Conservation (phyloP, 345 rosid genomes). For the Camelina hispida region DNA sequence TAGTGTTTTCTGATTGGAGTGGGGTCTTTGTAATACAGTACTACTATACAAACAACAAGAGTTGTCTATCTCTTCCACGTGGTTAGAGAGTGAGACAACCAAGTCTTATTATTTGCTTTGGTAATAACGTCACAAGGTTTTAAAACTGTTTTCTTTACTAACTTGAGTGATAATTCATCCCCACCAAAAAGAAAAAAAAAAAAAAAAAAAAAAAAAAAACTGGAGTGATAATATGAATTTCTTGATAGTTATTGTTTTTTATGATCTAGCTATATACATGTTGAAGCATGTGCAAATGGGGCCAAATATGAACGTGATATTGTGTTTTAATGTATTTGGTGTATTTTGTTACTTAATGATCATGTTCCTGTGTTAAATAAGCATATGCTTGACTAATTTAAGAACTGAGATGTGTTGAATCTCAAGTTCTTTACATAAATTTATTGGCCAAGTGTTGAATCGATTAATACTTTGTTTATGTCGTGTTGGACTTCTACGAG, state of each 20-base stretch:
- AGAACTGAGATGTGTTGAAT: neutral
- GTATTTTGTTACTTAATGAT: neutral
- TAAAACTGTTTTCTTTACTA: no score
- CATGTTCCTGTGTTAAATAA: conserved; percentile 24
- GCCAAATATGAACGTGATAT: conserved; percentile 18
- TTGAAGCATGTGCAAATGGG: conserved; percentile 32
- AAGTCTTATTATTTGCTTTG: conserved; percentile 25
- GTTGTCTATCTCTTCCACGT: conserved; percentile 30
- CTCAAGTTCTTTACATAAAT: neutral
- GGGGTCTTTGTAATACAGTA: conserved; percentile 8
- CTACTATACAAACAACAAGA: conserved; percentile 7
- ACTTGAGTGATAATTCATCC: neutral
- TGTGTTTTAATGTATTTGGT: conserved; percentile 11
- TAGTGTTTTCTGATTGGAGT: conserved; percentile 26
- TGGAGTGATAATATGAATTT: conserved; percentile 9
- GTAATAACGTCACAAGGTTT: conserved; percentile 40
- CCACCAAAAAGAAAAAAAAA: no score
- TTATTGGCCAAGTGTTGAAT: conserved; percentile 4
- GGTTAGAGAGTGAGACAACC: conserved; percentile 3
- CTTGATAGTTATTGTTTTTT: neutral
- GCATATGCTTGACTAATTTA: neutral
- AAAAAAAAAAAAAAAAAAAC: no score
- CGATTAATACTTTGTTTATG: neutral
- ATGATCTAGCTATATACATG: neutral
- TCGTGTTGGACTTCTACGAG: neutral